Evolutionary conservation across 495 filamentous ascomycete species (phyloP), one percentile per base, ranked within the genome.

Genomic region (Daldinia concentrica): DNA sequence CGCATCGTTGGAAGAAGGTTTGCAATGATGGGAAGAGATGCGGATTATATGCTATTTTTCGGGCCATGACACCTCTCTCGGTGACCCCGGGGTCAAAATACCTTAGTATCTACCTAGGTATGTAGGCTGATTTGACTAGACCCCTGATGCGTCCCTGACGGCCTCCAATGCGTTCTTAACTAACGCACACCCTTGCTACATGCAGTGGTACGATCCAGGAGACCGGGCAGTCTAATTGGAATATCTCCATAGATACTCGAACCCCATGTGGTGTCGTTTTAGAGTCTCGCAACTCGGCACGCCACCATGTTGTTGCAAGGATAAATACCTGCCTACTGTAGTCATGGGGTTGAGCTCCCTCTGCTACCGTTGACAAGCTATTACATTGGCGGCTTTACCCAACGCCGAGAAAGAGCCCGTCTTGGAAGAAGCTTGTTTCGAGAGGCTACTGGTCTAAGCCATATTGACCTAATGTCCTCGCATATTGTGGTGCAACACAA

Each of bases 371-470:
- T 29, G 43, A 12, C 34, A 5, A 37, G 50, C 56, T 58, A 43
- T 64, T 24, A 24, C n/a, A 32, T 57, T 9, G 9, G 9, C 57
- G 36, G 50, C 37, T 34, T 36, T 15, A 17, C 12, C 14, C 14
- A 7, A 29, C 29, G 50, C 71, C 34, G 34, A 66, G 62, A 72
- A 67, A 58, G 58, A 54, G 43, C 43, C 34, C 63, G 50, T 58
- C 32, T 63, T 66, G 43, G 54, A 63, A 26, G 34, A 58, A 59
- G 41, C 68, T 62, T 66, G 57, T 26, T 66, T 58, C 24, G 19
- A 56, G 51, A 14, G 58, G 41, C 12, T 50, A 27, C 24, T n/a
- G 4, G 24, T 43, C 24, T 15, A 45, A 64, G 15, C 22, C 27
- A 43, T 22, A 22, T 17, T 50, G 9, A 29, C 37, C 41, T 58